These are phyloP conservation scores for Cyamopsis tetragonoloba DNA, from an alignment of 306 rosid genomes.

Conservation along the genomic window DNA sequence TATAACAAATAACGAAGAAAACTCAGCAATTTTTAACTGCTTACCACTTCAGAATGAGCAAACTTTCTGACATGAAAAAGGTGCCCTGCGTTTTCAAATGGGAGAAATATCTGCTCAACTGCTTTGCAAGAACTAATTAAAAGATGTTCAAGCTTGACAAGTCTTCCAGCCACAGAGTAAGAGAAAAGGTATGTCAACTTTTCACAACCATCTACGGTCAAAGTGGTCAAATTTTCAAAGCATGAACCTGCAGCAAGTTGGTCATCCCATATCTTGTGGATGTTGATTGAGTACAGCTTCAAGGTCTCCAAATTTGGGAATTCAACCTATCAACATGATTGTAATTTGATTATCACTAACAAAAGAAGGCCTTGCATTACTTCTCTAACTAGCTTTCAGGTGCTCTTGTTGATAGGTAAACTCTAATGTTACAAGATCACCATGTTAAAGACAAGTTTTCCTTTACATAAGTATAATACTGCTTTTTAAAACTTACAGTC, in stretches of 20 bases:
- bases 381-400: background rate
- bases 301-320: constrained; percentile 34
- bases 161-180: constrained; percentile 16
- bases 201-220: constrained; percentile 33
- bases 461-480: background rate
- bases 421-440: background rate
- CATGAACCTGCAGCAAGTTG: constrained; percentile 7
- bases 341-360: background rate
- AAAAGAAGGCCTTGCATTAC: background rate
- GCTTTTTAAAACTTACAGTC: background rate
- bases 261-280: constrained; percentile 34
- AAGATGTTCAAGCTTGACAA: constrained; percentile 35
- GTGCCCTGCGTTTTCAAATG: background rate
- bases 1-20: background rate
- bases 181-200: constrained; percentile 21
- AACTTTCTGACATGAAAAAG: background rate
- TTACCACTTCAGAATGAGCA: constrained; percentile 20
- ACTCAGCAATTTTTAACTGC: constrained; percentile 3
- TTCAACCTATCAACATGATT: constrained; percentile 29
- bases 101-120: constrained; percentile 19
- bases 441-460: background rate
- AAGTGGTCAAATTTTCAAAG: constrained; percentile 27
- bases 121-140: constrained; percentile 26
- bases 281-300: constrained; percentile 22
- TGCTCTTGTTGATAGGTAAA: background rate